A percentile compares a stretch with the other conserved stretches of the same genome.
phyloP scores from a whole-genome alignment of 352 stramenopile genomes.

The Globisporangium recalcitrans region DNA sequence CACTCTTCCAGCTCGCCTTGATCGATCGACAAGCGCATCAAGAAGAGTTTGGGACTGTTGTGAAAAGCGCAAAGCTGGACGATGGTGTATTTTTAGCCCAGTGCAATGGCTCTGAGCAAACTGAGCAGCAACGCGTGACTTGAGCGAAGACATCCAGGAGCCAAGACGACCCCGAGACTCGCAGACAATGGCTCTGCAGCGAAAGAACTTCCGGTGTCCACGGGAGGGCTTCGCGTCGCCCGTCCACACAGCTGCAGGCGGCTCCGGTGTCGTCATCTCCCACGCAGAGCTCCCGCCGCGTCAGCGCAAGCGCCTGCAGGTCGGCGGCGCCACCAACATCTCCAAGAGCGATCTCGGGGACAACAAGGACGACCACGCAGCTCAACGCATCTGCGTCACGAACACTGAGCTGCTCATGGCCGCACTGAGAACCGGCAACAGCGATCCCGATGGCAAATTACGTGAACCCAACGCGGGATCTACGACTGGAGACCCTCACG shows the following conservation, averaged over 20 bases:
- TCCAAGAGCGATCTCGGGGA: constrained; percentile 24
- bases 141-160: not conserved
- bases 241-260: not conserved
- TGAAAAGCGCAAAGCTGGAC: no score
- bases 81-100: not conserved
- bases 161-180: not conserved
- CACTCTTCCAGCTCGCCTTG: not conserved
- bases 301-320: constrained; percentile 63
- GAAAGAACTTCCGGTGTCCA: constrained; percentile 59
- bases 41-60: no score
- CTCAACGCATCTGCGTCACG: constrained; percentile 31
- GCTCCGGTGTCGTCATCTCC: constrained; percentile 25
- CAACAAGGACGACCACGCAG: constrained; percentile 17
- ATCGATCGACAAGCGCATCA: not conserved
- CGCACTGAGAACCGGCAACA: constrained; percentile 16
- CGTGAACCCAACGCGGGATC: not conserved
- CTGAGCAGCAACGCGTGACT: no score
- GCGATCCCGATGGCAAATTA: not conserved
- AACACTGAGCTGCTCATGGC: constrained; percentile 43
- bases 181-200: constrained; percentile 35
- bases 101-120: no score
- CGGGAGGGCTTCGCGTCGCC: constrained; percentile 23
- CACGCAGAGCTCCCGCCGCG: constrained; percentile 44
- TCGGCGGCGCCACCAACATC: constrained; percentile 74
- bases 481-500: not conserved